A percentile compares a stretch with the other conserved stretches of the same genome.
These are phyloP conservation scores for Pythium pyrilobum DNA, from an alignment of 352 stramenopile species.

Conservation along the genomic window DNA sequence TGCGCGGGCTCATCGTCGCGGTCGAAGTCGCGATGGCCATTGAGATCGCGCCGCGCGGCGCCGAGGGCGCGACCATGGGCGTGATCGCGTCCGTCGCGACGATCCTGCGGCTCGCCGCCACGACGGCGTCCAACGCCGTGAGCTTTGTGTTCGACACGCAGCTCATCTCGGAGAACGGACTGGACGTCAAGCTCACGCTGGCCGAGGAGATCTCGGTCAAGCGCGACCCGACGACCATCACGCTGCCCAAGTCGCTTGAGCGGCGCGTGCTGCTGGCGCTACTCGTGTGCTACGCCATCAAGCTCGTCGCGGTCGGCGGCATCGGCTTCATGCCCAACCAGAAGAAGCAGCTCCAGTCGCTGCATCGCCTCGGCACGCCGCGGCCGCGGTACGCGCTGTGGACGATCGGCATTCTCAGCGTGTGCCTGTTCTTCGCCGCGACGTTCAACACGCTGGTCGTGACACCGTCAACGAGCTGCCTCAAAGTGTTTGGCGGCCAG, in stretches of 20 bases:
- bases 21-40: slow-evolving; percentile 33
- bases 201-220: slow-evolving; percentile 2
- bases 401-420: slow-evolving; percentile 19
- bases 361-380: slow-evolving; percentile 18
- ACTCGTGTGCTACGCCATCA: slow-evolving; percentile 34
- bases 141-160: slow-evolving; percentile 35
- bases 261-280: slow-evolving; percentile 31
- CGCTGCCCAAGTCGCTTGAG: not conserved
- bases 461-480: slow-evolving; percentile 14
- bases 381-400: slow-evolving; percentile 19
- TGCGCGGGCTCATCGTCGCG: slow-evolving; percentile 33
- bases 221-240: slow-evolving; percentile 1
- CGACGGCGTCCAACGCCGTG: slow-evolving; percentile 36
- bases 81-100: slow-evolving; percentile 45
- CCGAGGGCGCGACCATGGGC: slow-evolving; percentile 49
- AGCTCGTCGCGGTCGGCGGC: slow-evolving; percentile 31
- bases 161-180: slow-evolving; percentile 16
- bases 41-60: slow-evolving; percentile 46
- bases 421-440: slow-evolving; percentile 25
- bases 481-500: slow-evolving; percentile 14
- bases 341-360: slow-evolving; percentile 36
- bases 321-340: slow-evolving; percentile 40
- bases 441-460: slow-evolving; percentile 29
- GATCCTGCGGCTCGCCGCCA: slow-evolving; percentile 42
- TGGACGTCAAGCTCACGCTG: slow-evolving; percentile 7